Conservation (phyloP, 371 early-diverging fungal genomes). For the Parasitella parasitica region DNA sequence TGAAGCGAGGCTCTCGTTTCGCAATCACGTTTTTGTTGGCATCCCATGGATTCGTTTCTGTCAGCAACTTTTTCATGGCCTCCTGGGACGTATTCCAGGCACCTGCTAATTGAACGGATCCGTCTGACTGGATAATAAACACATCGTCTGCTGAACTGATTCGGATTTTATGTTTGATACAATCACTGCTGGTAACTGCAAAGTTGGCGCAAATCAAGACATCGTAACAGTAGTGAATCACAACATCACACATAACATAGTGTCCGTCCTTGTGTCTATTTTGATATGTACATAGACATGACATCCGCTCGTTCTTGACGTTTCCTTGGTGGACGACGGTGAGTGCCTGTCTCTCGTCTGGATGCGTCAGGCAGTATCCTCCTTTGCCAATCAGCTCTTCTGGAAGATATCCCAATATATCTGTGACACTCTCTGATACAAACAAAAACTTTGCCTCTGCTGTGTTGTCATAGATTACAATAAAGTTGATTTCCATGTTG, state of each 20-base stretch:
- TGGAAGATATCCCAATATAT: slow-evolving; percentile 49
- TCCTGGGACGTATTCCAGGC: slow-evolving; percentile 29
- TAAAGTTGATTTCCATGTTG: too few species aligned
- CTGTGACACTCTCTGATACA: slow-evolving; percentile 49
- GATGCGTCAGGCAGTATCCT: slow-evolving; percentile 48
- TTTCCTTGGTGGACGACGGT: slow-evolving; percentile 36
- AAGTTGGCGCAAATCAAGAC: slow-evolving; percentile 29
- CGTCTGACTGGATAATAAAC: slow-evolving; percentile 17
- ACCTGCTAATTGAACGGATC: slow-evolving; percentile 18
- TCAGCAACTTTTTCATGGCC: slow-evolving; percentile 11
- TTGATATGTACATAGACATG: slow-evolving; percentile 29
- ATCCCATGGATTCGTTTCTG: slow-evolving; percentile 23
- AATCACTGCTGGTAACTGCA: neutral
- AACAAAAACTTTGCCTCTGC: slow-evolving; percentile 46
- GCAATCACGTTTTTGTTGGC: slow-evolving; percentile 11
- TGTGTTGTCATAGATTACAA: slow-evolving; percentile 57
- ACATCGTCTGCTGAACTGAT: slow-evolving; percentile 31
- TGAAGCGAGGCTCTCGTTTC: slow-evolving; percentile 21
- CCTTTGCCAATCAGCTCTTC: slow-evolving; percentile 47
- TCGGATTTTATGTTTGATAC: slow-evolving; percentile 22
- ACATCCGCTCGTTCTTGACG: slow-evolving; percentile 52
- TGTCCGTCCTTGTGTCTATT: slow-evolving; percentile 33
- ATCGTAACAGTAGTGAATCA: slow-evolving; percentile 42
- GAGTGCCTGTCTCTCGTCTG: slow-evolving; percentile 39
- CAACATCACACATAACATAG: slow-evolving; percentile 28